Evolutionary conservation across 257 asterid species (phyloP).

Genomic region (Solanum corneliomulleri): DNA sequence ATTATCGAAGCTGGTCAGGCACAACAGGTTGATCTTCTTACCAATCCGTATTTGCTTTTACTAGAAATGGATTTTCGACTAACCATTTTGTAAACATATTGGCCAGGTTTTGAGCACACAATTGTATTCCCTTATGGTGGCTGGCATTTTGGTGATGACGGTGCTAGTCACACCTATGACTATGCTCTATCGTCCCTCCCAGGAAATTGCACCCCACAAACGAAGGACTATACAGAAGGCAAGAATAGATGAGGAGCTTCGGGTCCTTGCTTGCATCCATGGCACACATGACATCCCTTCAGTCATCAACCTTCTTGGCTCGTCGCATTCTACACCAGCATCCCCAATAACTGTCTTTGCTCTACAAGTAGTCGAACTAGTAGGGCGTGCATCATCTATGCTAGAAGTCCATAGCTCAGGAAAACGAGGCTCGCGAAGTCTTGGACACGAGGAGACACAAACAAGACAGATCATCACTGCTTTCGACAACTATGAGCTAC

Average conservation of each 20-base stretch:
- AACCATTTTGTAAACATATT: not conserved
- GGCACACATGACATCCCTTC: slow-evolving; percentile 39
- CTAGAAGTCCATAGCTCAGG: slow-evolving; percentile 51
- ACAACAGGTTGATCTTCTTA: slow-evolving; percentile 37
- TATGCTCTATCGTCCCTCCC: slow-evolving; percentile 24
- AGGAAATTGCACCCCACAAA: slow-evolving; percentile 40
- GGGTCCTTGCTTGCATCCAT: slow-evolving; percentile 64
- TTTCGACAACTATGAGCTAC: slow-evolving; percentile 64
- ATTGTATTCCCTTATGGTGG: slow-evolving; percentile 57
- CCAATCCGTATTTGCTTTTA: not conserved
- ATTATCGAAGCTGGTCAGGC: slow-evolving; percentile 72
- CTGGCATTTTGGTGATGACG: slow-evolving; percentile 56
- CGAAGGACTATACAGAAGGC: slow-evolving; percentile 68
- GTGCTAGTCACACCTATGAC: slow-evolving; percentile 49
- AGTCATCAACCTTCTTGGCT: slow-evolving; percentile 59
- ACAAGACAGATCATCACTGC: slow-evolving; percentile 63
- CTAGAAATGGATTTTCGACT: not conserved
- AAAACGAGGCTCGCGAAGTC: slow-evolving; percentile 40
- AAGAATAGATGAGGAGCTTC: slow-evolving; percentile 57
- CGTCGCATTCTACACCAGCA: slow-evolving; percentile 37
- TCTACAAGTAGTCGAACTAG: slow-evolving; percentile 72
- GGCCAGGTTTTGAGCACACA: slow-evolving; percentile 48
- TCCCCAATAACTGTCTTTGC: slow-evolving; percentile 54
- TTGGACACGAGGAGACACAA: slow-evolving; percentile 46
- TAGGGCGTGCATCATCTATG: slow-evolving; percentile 75